These are phyloP conservation scores for Colletotrichum sp. DNA, from an alignment of 2,329 filamentous ascomycete genomes.

Conservation along the genomic window DNA sequence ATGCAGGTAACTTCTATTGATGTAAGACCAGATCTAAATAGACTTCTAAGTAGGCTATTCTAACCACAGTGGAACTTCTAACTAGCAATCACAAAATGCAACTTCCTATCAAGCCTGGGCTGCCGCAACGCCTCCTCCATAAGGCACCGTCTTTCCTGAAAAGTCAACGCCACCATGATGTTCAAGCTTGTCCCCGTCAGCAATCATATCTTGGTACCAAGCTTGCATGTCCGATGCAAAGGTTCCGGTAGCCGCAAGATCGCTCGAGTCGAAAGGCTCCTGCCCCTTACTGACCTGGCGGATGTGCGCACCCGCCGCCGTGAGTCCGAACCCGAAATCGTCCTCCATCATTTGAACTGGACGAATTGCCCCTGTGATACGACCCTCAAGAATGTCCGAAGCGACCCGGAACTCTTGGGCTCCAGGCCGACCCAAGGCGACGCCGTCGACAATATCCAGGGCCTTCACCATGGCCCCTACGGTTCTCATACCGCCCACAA, in stretches of 20 bases:
- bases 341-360: constrained; percentile 2
- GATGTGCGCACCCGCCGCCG: not conserved
- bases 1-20: not conserved
- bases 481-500: constrained; percentile 63
- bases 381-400: not conserved
- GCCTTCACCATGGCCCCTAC: constrained; percentile 62
- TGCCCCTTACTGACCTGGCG: not conserved
- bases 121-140: not conserved
- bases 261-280: constrained; percentile 30
- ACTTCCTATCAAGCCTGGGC: not conserved
- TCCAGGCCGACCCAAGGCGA: constrained; percentile 55
- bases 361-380: not conserved
- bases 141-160: constrained; percentile 15
- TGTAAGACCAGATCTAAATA: not conserved
- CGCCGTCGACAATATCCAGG: constrained; percentile 60
- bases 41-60: not conserved
- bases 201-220: constrained; percentile 25
- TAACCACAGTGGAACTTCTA: not conserved
- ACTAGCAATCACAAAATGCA: not conserved
- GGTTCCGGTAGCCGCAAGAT: constrained; percentile 21
- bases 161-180: constrained; percentile 25
- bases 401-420: constrained; percentile 28
- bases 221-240: constrained; percentile 26
- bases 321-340: not conserved
- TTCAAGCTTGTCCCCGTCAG: constrained; percentile 32